Base-by-base conservation (phyloP, 192 early-diverging fungal genomes). In the Phycomyces nitens region DNA sequence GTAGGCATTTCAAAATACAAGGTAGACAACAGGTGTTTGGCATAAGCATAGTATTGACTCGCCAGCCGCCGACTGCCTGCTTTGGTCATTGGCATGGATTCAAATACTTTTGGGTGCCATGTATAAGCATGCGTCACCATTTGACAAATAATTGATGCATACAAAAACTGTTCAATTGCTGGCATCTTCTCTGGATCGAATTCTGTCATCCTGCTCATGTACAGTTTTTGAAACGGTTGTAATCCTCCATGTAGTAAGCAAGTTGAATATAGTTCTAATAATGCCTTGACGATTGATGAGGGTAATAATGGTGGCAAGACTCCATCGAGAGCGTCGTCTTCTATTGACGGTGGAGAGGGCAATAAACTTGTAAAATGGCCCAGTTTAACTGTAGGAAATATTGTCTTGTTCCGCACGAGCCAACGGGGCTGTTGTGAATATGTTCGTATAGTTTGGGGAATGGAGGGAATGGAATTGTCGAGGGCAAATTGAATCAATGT, bases 1-100 rank as follows among this genome's bases (percentile, higher is more conserved):
- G 51, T 64, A n/a, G 65, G 71, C 15, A 49, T 47, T 39, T 73
- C 71, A 53, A 73, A 73, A 53, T 62, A 73, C 47, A 66, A 50
- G 1, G 60, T 27, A 4, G 71, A 56, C 11, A 73, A 43, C 5
- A 73, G 42, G 0, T 64, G 60, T 27, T 62, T 67, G 2, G 71
- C 66, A 59, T 60, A 73, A 8, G 42, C 23, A 57, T 73, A 68
- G 22, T 73, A 68, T 43, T 67, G 60, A 14, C 57, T 54, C 1
- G 71, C 66, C 5, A 73, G 21, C 8, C 42, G 40, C 20, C 56
- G 16, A 43, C 64, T 57, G 44, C 23, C 53, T 14, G 60, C 22
- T 58, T 66, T 39, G 18, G 34, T 29, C 27, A 72, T 53, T 44
- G 63, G 49, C 8, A 55, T 21, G 2, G 53, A 51, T 21, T 34